These are phyloP conservation scores for Pelargonium australe DNA, from an alignment of 441 rosid genomes.

Conservation along the genomic window DNA sequence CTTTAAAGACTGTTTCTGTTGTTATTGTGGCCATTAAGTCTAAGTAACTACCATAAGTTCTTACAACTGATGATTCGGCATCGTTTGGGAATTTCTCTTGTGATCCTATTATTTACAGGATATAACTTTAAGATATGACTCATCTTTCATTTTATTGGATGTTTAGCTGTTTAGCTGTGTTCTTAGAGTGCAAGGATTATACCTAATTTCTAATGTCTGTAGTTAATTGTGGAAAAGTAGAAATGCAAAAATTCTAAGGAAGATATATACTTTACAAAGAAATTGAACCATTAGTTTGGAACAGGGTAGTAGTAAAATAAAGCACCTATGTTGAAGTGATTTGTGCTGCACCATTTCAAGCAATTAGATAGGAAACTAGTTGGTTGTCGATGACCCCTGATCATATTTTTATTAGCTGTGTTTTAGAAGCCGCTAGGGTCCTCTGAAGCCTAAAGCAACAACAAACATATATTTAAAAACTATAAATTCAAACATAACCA, in stretches of 20 bases:
- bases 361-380: background rate
- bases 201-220: background rate
- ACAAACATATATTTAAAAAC: too few species aligned
- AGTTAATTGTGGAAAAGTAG: background rate
- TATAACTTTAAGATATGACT: background rate
- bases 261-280: too few species aligned
- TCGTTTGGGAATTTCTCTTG: background rate
- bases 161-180: background rate
- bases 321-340: background rate
- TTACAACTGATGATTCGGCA: background rate
- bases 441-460: too few species aligned
- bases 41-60: background rate
- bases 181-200: background rate
- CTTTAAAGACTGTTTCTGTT: background rate
- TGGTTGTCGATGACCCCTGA: background rate
- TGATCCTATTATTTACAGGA: background rate
- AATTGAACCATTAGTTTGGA: too few species aligned
- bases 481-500: too few species aligned
- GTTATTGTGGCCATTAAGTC: background rate
- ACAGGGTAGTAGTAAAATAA: background rate
- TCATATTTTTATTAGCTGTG: background rate
- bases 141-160: too few species aligned
- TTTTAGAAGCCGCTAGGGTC: too few species aligned
- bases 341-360: background rate
- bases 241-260: background rate